Evolutionary conservation across 2,329 filamentous ascomycete species (phyloP).

Genomic region (Nemania abortiva): DNA sequence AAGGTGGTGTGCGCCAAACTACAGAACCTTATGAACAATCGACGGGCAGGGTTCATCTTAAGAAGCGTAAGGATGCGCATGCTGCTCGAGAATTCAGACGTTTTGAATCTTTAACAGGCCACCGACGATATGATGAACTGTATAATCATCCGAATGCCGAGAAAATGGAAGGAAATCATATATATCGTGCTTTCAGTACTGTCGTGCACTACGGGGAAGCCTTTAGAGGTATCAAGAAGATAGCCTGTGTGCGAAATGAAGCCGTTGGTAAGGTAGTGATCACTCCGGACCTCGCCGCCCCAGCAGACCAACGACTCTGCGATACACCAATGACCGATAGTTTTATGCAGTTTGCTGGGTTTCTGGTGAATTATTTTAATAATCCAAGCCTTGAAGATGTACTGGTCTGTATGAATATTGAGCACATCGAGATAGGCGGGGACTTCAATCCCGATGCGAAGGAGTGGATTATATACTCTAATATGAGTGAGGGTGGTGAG

Average conservation of each 20-base stretch:
- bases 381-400: constrained; percentile 42
- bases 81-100: constrained; percentile 46
- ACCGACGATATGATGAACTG: constrained; percentile 44
- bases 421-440: constrained; percentile 44
- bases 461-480: constrained; percentile 39
- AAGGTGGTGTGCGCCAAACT: neutral
- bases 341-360: constrained; percentile 43
- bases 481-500: constrained; percentile 35
- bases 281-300: constrained; percentile 7
- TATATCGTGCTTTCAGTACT: constrained; percentile 51
- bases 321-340: constrained; percentile 41
- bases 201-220: constrained; percentile 48
- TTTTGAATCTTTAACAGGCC: constrained; percentile 49
- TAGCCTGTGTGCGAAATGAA: constrained; percentile 42
- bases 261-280: constrained; percentile 42
- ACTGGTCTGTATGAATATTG: constrained; percentile 43
- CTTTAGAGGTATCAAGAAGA: constrained; percentile 46
- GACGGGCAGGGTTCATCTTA: constrained; percentile 29
- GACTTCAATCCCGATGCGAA: constrained; percentile 39
- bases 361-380: constrained; percentile 41
- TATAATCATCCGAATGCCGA: constrained; percentile 45
- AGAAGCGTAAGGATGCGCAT: constrained; percentile 37
- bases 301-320: constrained; percentile 36
- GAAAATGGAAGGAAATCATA: constrained; percentile 51
- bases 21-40: constrained; percentile 29